These are phyloP conservation scores for Cornus florida DNA, from an alignment of 148 eudicot species.

Conservation along the genomic window DNA sequence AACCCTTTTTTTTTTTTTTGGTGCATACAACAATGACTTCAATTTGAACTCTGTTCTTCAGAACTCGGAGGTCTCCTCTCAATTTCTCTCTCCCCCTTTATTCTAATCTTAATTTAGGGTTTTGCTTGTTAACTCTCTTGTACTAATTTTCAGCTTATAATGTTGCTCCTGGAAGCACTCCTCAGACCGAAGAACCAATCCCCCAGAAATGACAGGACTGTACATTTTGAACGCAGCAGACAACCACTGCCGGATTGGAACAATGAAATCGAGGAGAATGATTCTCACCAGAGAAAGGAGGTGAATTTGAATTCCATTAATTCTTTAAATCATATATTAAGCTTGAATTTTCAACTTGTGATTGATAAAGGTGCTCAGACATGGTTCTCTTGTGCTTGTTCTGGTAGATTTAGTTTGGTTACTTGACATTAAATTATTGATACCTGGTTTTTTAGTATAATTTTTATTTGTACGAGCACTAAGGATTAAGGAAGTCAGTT, in stretches of 20 bases:
- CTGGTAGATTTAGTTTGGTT: background rate
- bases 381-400: background rate
- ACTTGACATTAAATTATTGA: background rate
- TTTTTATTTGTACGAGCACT: conserved; percentile 22
- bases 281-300: conserved; percentile 67
- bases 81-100: background rate
- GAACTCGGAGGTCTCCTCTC: conserved; percentile 43
- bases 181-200: conserved; percentile 23
- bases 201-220: conserved; percentile 7
- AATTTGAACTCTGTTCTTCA: conserved; percentile 64
- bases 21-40: conserved; percentile 54
- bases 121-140: background rate
- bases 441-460: background rate
- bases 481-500: conserved; percentile 55
- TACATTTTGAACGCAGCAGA: conserved; percentile 44
- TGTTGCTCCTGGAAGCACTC: conserved; percentile 52
- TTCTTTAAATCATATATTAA: background rate
- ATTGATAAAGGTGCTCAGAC: background rate
- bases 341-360: background rate
- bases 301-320: conserved; percentile 21
- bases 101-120: background rate
- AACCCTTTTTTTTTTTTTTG: conserved; percentile 67
- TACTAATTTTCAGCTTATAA: conserved; percentile 49
- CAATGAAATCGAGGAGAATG: conserved; percentile 25
- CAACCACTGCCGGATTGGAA: conserved; percentile 10